A percentile compares a stretch with the other conserved stretches of the same genome.
These are phyloP conservation scores for Fusarium algeriense DNA, from an alignment of 2,329 filamentous ascomycete genomes.

Conservation along the genomic window DNA sequence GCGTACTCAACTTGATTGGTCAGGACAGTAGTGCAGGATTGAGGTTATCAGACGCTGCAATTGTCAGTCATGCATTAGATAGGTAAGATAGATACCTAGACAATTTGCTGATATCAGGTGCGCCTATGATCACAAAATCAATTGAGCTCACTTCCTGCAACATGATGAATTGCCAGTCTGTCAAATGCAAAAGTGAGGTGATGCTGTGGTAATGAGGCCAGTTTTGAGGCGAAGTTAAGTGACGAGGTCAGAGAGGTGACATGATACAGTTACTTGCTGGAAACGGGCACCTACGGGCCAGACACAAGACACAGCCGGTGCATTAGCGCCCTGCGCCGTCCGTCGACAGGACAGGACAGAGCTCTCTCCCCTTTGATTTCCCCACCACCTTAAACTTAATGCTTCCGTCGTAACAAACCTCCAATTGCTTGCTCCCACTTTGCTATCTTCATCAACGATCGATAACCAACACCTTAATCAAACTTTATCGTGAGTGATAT, in stretches of 20 bases:
- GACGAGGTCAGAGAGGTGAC: constrained; percentile 18
- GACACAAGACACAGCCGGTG: constrained; percentile 40
- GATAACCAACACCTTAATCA: not conserved
- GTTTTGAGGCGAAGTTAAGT: constrained; percentile 31
- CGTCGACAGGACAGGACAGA: constrained; percentile 4
- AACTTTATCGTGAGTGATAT: not conserved
- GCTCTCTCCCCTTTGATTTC: constrained; percentile 19
- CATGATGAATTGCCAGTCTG: not conserved
- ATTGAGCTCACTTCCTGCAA: not conserved
- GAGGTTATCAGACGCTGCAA: not conserved
- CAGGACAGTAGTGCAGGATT: not conserved
- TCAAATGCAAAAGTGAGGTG: constrained; percentile 5
- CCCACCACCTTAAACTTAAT: constrained; percentile 22
- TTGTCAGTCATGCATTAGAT: not conserved
- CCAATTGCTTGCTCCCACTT: constrained; percentile 8
- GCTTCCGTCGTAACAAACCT: constrained; percentile 6
- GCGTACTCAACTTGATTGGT: not conserved
- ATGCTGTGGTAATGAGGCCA: constrained; percentile 27
- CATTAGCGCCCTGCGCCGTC: constrained; percentile 41
- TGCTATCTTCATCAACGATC: constrained; percentile 4
- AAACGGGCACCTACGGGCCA: constrained; percentile 19
- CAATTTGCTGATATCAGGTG: constrained; percentile 3
- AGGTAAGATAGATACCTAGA: not conserved
- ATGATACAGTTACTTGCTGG: not conserved
- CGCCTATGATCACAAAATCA: not conserved